Evolutionary conservation across 2,329 filamentous ascomycete species (phyloP), one percentile per base, ranked within the genome.

Genomic region (Fusarium concolor): DNA sequence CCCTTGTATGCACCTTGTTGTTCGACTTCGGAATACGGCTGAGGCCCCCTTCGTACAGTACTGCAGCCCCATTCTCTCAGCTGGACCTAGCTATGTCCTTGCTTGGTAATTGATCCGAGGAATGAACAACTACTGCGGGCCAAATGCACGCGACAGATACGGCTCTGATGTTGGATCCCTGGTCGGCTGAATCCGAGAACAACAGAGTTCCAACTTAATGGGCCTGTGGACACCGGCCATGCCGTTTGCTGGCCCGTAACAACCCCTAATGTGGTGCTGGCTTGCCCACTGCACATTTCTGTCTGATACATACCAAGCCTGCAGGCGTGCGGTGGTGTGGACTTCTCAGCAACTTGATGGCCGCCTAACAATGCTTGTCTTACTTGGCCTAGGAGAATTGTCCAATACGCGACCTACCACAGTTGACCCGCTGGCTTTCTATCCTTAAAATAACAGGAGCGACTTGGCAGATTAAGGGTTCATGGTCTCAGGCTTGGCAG

Each of bases 121-220:
- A 24, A 24, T 24, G 22, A 24, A 24, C 6, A 24, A 24, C 22
- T 24, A 24, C 22, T 24, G 22, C 22, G 22, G 47, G 50, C 54
- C 51, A 46, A 20, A 39, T 39, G 45, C 44, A 42, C 53, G 39
- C 28, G 33, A 45, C 35, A 43, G 11, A 64, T 39, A 44, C 22
- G 33, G 31, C 43, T 39, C 10, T 43, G 22, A 31, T 47, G 15
- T 12, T 43, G 24, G 38, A 62, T 68, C 71, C 71, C 56, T 73
- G 71, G 38, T 67, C 71, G 68, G 71, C 68, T 73, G 71, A 73
- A 63, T 56, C 52, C 35, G 47, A 62, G 18, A 44, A 26, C 54
- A 44, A 41, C 56, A 58, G 45, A 49, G 56, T 55, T 58, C 54
- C 60, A 68, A 50, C 38, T 53, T 49, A 35, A 71, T 61, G 47